These are phyloP conservation scores for Sphaerulina musiva DNA, from an alignment of 2,329 filamentous ascomycete genomes.

Conservation along the genomic window DNA sequence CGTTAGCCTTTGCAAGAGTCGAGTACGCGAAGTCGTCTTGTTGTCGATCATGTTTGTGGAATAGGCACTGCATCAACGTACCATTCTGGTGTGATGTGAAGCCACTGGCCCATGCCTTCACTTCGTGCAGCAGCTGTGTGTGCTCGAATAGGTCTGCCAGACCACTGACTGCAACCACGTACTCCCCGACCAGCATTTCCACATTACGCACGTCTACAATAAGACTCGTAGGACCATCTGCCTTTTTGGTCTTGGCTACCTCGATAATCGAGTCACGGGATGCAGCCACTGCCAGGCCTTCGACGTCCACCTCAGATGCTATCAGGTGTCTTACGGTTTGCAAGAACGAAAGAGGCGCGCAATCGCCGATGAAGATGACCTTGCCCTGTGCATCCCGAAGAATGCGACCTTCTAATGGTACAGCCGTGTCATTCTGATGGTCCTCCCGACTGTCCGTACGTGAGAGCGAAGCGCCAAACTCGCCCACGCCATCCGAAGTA, in stretches of 20 bases:
- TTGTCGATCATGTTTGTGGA: too few species aligned
- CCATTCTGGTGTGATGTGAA: slow-evolving; percentile 29
- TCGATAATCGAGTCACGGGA: slow-evolving; percentile 24
- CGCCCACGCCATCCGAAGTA: slow-evolving; percentile 10
- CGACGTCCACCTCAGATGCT: slow-evolving; percentile 40
- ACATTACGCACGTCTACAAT: slow-evolving; percentile 38
- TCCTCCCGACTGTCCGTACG: slow-evolving; percentile 19
- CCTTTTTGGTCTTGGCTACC: slow-evolving; percentile 7
- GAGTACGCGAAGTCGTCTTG: too few species aligned
- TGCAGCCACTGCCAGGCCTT: slow-evolving; percentile 18
- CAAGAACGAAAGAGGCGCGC: slow-evolving; percentile 47
- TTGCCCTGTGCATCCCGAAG: slow-evolving; percentile 49
- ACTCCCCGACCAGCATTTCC: slow-evolving; percentile 39
- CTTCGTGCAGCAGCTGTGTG: slow-evolving; percentile 27
- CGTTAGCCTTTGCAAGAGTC: background rate
- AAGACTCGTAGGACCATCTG: background rate
- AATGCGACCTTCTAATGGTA: slow-evolving; percentile 42
- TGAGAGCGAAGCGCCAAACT: slow-evolving; percentile 15
- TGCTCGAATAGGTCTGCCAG: slow-evolving; percentile 46
- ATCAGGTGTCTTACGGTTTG: slow-evolving; percentile 49
- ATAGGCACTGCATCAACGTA: slow-evolving; percentile 14
- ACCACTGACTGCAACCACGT: slow-evolving; percentile 43
- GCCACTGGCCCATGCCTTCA: slow-evolving; percentile 27
- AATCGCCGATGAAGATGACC: slow-evolving; percentile 51
- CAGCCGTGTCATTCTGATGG: slow-evolving; percentile 36